Percentiles rank a stretch among this genome's conserved stretches.
Evolutionary conservation across 1,139 yeast genomes (phyloP).

Genomic region (Spencermartinsiella ligniputridi): DNA sequence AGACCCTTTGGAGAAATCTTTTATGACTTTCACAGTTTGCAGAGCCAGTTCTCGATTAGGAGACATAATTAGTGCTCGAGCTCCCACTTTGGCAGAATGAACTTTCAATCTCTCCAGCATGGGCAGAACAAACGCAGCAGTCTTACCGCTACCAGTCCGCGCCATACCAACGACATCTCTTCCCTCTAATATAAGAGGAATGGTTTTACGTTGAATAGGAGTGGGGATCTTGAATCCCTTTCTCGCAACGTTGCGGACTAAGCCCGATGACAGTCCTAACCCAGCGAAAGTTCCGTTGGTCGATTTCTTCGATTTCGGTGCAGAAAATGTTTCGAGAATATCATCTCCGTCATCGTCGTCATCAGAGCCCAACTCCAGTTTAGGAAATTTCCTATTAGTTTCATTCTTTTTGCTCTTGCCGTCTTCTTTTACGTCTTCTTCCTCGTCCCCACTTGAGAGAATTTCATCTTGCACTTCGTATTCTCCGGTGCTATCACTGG

Average conservation of each 20-base stretch:
- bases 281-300: conserved; percentile 75
- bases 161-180: conserved; percentile 99
- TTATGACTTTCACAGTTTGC: conserved; percentile 85
- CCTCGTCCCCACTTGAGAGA: conserved; percentile 38
- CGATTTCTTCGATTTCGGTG: conserved; percentile 58
- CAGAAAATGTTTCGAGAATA: conserved; percentile 44
- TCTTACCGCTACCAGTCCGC: conserved; percentile 97
- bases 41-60: conserved; percentile 94
- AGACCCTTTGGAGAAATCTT: conserved; percentile 81
- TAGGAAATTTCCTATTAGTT: conserved; percentile 44
- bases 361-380: conserved; percentile 63
- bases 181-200: conserved; percentile 80
- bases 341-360: conserved; percentile 48
- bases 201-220: conserved; percentile 93
- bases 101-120: conserved; percentile 77
- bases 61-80: conserved; percentile 80
- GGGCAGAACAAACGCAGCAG: conserved; percentile 96
- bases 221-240: conserved; percentile 96
- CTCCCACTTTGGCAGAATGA: conserved; percentile 85
- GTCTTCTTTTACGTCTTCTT: conserved; percentile 25
- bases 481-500: conserved; percentile 26
- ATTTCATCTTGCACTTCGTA: conserved; percentile 54
- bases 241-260: conserved; percentile 64
- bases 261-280: conserved; percentile 75
- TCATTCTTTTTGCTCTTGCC: not conserved